Evolutionary conservation across 2,329 filamentous ascomycete genomes (phyloP).

Genomic region (Nectriaceae sp.): DNA sequence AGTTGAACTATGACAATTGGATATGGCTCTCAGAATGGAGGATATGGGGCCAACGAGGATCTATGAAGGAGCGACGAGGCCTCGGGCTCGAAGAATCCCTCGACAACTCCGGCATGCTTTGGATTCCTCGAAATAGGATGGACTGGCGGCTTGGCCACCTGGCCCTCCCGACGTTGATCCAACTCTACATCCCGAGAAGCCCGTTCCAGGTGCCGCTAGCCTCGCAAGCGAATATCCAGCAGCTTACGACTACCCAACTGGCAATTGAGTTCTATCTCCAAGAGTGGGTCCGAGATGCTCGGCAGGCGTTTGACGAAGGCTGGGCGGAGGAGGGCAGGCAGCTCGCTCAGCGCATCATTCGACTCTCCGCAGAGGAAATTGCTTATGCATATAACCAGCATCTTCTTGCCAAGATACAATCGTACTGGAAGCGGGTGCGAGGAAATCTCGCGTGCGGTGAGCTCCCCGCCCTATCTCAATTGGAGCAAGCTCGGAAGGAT

Average conservation of each 20-base stretch:
- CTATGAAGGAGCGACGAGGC: too few species aligned
- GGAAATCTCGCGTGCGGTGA: not conserved
- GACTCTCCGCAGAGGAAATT: slow-evolving; percentile 2
- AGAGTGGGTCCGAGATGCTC: not conserved
- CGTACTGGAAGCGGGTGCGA: slow-evolving; percentile 1
- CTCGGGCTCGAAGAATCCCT: too few species aligned
- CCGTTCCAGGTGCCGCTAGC: too few species aligned
- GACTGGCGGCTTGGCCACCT: too few species aligned
- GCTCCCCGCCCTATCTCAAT: not conserved
- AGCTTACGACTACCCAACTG: slow-evolving; percentile 3
- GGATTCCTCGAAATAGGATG: too few species aligned
- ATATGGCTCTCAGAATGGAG: too few species aligned
- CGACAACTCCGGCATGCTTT: too few species aligned
- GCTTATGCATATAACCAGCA: slow-evolving; percentile 6
- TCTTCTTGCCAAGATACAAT: slow-evolving; percentile 7
- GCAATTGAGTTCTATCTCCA: too few species aligned
- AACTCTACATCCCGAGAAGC: slow-evolving; percentile 5
- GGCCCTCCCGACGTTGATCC: too few species aligned
- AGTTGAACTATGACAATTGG: too few species aligned
- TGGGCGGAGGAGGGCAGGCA: not conserved
- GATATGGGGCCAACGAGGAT: too few species aligned
- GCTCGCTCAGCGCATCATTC: not conserved
- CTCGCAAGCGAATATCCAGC: slow-evolving; percentile 2
- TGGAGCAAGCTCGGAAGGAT: slow-evolving; percentile 1
- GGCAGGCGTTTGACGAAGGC: not conserved